Conservation (phyloP, 1,284 basidiomycete species). For the Sanguinoderma infundibulare region DNA sequence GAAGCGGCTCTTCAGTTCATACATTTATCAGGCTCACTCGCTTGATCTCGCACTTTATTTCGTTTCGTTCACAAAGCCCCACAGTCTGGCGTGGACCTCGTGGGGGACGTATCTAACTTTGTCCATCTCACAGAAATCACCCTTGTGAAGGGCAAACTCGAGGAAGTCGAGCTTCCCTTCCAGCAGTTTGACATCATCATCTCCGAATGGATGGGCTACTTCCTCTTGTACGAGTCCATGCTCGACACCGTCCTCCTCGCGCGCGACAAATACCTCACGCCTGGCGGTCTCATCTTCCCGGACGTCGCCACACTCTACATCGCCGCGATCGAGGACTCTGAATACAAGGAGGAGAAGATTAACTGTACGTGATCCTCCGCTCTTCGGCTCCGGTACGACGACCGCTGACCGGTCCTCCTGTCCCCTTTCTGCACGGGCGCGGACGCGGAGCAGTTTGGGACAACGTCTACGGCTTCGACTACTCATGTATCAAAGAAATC, state of each 20-base stretch:
- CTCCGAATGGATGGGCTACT: constrained; percentile 99
- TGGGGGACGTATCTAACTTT: neutral
- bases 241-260: constrained; percentile 97
- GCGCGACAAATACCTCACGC: constrained; percentile 95
- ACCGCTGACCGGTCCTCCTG: neutral
- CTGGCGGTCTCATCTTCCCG: constrained; percentile 93
- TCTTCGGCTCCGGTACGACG: neutral
- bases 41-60: too few species aligned
- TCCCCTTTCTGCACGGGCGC: neutral
- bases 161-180: constrained; percentile 87
- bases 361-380: constrained; percentile 69
- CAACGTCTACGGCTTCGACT: constrained; percentile 99
- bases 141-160: constrained; percentile 97
- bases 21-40: too few species aligned
- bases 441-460: constrained; percentile 85
- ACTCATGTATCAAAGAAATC: constrained; percentile 99
- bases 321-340: constrained; percentile 98
- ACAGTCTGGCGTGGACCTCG: too few species aligned
- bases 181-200: constrained; percentile 97
- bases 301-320: constrained; percentile 94
- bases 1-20: too few species aligned
- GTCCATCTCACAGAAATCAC: constrained; percentile 72
- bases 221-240: constrained; percentile 98
- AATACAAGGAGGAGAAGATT: constrained; percentile 99
- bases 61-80: too few species aligned